Evolutionary conservation across 2,329 filamentous ascomycete species (phyloP).

Genomic region (Huntiella moniliformis): DNA sequence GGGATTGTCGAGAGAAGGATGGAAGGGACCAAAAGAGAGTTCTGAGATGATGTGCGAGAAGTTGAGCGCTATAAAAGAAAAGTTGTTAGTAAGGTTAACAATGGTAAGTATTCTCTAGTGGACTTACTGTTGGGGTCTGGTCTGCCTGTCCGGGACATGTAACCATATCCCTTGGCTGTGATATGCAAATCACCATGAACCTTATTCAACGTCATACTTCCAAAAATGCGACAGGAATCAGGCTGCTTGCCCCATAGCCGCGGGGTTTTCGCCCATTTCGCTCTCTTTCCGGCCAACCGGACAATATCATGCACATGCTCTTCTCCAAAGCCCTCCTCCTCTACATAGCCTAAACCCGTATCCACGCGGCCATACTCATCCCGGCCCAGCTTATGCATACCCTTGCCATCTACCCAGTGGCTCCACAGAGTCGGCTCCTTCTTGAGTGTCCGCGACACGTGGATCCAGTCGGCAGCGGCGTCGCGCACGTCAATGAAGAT

Average conservation of each 20-base stretch:
- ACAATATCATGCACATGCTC: slow-evolving; percentile 88
- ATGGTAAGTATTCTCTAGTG: background rate
- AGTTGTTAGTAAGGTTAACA: background rate
- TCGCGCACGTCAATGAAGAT: slow-evolving; percentile 97
- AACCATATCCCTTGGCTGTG: slow-evolving; percentile 88
- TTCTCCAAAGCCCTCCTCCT: slow-evolving; percentile 53
- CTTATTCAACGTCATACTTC: slow-evolving; percentile 81
- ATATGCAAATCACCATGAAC: slow-evolving; percentile 98
- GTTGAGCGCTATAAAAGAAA: slow-evolving; percentile 49
- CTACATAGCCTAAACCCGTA: slow-evolving; percentile 36
- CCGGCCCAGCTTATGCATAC: slow-evolving; percentile 40
- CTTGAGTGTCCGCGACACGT: slow-evolving; percentile 55
- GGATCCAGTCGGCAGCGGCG: slow-evolving; percentile 75
- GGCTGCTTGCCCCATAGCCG: slow-evolving; percentile 32
- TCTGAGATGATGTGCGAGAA: slow-evolving; percentile 95
- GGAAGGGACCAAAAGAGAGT: slow-evolving; percentile 92
- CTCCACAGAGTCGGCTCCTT: slow-evolving; percentile 64
- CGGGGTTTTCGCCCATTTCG: slow-evolving; percentile 61
- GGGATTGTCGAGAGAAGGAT: slow-evolving; percentile 81
- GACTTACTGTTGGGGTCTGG: slow-evolving; percentile 60
- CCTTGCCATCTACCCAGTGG: slow-evolving; percentile 59
- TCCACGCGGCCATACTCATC: slow-evolving; percentile 35
- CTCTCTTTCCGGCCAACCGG: slow-evolving; percentile 41
- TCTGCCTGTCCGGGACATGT: slow-evolving; percentile 57
- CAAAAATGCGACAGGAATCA: slow-evolving; percentile 77